Evolutionary conservation across 495 filamentous ascomycete genomes (phyloP).

Genomic region (Cudoniella acicularis): DNA sequence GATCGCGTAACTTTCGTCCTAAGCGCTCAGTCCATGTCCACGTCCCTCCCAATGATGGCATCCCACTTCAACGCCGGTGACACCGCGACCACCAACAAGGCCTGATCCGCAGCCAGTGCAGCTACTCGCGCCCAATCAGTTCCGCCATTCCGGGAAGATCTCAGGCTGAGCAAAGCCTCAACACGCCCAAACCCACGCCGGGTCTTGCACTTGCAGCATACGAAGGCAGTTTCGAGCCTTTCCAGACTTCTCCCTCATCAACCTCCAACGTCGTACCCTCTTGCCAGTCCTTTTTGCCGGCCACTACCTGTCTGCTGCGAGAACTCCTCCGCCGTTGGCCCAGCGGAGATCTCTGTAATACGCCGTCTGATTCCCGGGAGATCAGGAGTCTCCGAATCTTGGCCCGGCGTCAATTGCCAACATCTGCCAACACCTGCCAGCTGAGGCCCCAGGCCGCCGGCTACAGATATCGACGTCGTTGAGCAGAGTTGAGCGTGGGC

Average conservation of each 20-base stretch:
- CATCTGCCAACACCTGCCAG: no score
- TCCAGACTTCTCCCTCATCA: not conserved
- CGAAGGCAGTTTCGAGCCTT: not conserved
- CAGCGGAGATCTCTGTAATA: not conserved
- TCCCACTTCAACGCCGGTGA: not conserved
- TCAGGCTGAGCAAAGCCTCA: not conserved
- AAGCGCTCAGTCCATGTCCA: no score
- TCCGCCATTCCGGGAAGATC: not conserved
- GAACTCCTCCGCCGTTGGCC: no score
- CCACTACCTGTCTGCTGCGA: no score
- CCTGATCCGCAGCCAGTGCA: not conserved
- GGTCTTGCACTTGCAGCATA: not conserved
- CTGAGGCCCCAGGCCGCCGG: no score
- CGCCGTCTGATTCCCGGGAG: not conserved
- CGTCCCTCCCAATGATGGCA: no score
- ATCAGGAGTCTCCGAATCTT: no score
- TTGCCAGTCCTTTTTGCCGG: not conserved
- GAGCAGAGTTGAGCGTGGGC: not conserved
- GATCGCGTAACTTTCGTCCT: not conserved
- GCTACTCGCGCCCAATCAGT: not conserved
- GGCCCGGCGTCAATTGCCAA: not conserved
- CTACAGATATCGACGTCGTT: slow-evolving; percentile 4
- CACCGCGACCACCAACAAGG: not conserved
- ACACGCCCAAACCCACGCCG: not conserved
- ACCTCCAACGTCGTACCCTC: not conserved